These are phyloP conservation scores for Fusarium devonianum DNA, from an alignment of 2,329 filamentous ascomycete species.

Conservation along the genomic window DNA sequence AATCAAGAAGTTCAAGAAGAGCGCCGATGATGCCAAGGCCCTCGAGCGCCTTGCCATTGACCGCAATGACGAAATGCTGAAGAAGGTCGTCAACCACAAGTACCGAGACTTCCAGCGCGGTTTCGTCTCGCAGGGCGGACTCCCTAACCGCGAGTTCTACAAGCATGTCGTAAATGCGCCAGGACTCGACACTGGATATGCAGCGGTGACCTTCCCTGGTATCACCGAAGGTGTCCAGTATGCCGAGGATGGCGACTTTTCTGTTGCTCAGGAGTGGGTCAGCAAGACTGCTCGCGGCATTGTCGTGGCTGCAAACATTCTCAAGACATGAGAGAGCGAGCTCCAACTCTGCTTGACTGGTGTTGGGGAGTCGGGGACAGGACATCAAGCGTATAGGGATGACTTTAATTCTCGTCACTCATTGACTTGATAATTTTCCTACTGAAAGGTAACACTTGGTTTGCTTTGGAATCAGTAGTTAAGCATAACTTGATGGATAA, in stretches of 20 bases:
- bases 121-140: constrained; percentile 56
- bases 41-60: constrained; percentile 44
- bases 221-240: constrained; percentile 73
- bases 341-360: neutral
- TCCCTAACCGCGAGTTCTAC: constrained; percentile 55
- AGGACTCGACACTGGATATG: constrained; percentile 56
- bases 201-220: constrained; percentile 57
- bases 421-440: too few relatives aligned
- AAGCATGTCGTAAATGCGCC: constrained; percentile 57
- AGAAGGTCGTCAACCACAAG: constrained; percentile 53
- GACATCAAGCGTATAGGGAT: neutral
- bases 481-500: too few relatives aligned
- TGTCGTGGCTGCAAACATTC: constrained; percentile 45
- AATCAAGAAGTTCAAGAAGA: constrained; percentile 47
- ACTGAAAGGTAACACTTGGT: too few relatives aligned
- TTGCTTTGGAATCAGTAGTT: too few relatives aligned
- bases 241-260: constrained; percentile 43
- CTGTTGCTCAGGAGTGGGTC: constrained; percentile 47
- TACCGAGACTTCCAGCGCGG: constrained; percentile 58
- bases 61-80: constrained; percentile 41
- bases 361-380: too few relatives aligned
- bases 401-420: constrained; percentile 4
- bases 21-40: constrained; percentile 44
- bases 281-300: constrained; percentile 47
- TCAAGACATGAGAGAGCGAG: constrained; percentile 37